Percentiles rank a stretch among this genome's conserved stretches.
phyloP scores from a whole-genome alignment of 306 rosid genomes.

The Vigna unguiculata region DNA sequence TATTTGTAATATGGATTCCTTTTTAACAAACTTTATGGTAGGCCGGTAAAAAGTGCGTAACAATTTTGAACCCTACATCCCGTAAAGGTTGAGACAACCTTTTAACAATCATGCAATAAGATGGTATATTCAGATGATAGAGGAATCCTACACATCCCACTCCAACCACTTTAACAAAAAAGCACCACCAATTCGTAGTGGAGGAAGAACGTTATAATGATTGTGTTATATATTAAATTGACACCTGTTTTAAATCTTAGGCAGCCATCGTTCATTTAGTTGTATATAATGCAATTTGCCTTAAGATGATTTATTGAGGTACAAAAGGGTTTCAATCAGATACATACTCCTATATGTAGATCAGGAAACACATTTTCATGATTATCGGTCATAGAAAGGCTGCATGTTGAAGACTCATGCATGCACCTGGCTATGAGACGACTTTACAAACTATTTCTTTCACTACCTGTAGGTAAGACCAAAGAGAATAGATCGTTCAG shows the following conservation, averaged over 20 bases:
- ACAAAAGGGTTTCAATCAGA: conserved; percentile 15
- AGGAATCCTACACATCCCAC: neutral
- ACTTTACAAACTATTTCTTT: conserved; percentile 57
- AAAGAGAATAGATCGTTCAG: conserved; percentile 55
- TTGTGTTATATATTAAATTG: neutral
- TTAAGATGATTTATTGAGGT: neutral
- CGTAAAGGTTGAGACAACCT: conserved; percentile 2
- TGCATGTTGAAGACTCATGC: conserved; percentile 61
- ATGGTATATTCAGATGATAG: conserved; percentile 1
- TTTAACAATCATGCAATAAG: neutral
- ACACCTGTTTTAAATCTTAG: neutral
- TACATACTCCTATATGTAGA: conserved; percentile 44
- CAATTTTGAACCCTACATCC: conserved; percentile 14
- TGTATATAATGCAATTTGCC: conserved; percentile 16
- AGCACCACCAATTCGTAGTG: neutral
- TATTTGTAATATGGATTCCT: neutral
- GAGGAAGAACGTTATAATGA: conserved; percentile 30
- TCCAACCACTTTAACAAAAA: neutral
- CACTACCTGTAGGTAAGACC: conserved; percentile 58
- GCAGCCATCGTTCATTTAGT: neutral
- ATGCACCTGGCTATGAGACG: conserved; percentile 65
- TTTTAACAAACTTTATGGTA: neutral
- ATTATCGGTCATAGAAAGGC: conserved; percentile 59
- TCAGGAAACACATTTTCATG: conserved; percentile 46
- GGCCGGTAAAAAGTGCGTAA: neutral